Base-by-base conservation (phyloP, 805 yeast species). In the Zygosaccharomyces kombuchaensis region DNA sequence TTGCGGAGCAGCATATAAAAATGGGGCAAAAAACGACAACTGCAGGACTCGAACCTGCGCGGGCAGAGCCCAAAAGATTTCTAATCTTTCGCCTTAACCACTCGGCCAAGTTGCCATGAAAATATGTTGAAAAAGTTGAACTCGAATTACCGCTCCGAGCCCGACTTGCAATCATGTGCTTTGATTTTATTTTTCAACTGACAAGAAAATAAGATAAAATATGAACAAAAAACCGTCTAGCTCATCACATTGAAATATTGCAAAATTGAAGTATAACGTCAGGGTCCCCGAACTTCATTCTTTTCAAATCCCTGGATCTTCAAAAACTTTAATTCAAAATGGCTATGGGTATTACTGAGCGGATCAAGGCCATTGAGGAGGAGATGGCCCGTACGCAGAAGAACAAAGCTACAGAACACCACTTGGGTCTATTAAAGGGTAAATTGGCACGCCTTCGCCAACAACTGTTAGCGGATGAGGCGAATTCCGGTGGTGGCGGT, bases 381-480 rank as follows among this genome's bases (percentile, higher is more conserved):
- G 99, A 91, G 67, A 81, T 91, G 74, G 80, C 96, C 27, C 77
- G 96, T 51, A 91, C 99, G 26, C 99, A 91, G 65, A 91, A 93
- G 73, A 91, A 91, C 63, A 91, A 91, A 69, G 98, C 99, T 52
- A 91, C 99, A 1, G 98, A 91, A 72, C 90, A 93, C 67, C 99
- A 91, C 65, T 76, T 91, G 60, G 98, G 99, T 53, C 77, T 91
- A 19, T 73, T 93, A 44, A 90, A 91, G 68, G 99, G 98, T 44
- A 93, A 91, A 65, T 77, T 93, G 35, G 99, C 99, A 8, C 76
- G 95, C 53, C 86, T 86, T 60, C 78, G 98, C 62, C 82, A 95
- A 59, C 96, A 91, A 72, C 75, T 91, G 41, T 73, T 91, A 38
- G 97, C 90, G 54, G 98, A 97, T 6, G 83, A 87, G 35, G 84